Base-by-base conservation (phyloP, 306 rosid species). In the Urtica urens region DNA sequence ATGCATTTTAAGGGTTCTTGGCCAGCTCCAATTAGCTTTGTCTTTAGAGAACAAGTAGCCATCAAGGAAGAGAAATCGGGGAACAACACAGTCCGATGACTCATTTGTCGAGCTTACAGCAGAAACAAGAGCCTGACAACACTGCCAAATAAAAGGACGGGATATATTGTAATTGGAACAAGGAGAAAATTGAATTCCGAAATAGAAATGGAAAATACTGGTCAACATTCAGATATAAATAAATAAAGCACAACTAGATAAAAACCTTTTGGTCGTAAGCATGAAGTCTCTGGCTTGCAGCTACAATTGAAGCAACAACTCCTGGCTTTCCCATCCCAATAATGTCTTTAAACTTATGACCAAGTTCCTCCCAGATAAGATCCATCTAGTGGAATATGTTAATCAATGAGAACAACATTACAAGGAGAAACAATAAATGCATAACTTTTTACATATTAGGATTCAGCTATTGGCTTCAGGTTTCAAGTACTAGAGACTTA, bases 241-340 rank as follows among this genome's bases (percentile, higher is more conserved):
- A 45, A 45, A 9, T 14, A 45, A 51, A 37, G 17, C 58, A 26
- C 19, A 25, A 12, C 38, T 27, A 48, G 43, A 27, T 28, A 43
- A 20, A 42, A 69, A 90, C 99, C 99, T 81, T 60, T 34, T 60
- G 68, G 62, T 84, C 95, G 14, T 77, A 76, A 56, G 58, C 24
- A 58, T 73, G 94, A 67, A 85, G 92, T 76, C 85, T 81, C 70
- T 75, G 86, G 55, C 93, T 66, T 30, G 94, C 78, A 71, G 94
- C 87, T 53, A 82, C 51, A 10, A 77, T 74, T 10, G 93, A 77
- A 62, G 94, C 93, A 57, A 82, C 77, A 57, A 85, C 94, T 57
- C 96, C 96, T n/a, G 99, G 59, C 68, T 71, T 77, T 71, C 99
- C 93, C 86, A 78, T 72, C 70, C 75, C 65, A 38, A 90, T 70